Conservation (phyloP, 2,329 filamentous ascomycete genomes). For the Tolypocladium tropicale region DNA sequence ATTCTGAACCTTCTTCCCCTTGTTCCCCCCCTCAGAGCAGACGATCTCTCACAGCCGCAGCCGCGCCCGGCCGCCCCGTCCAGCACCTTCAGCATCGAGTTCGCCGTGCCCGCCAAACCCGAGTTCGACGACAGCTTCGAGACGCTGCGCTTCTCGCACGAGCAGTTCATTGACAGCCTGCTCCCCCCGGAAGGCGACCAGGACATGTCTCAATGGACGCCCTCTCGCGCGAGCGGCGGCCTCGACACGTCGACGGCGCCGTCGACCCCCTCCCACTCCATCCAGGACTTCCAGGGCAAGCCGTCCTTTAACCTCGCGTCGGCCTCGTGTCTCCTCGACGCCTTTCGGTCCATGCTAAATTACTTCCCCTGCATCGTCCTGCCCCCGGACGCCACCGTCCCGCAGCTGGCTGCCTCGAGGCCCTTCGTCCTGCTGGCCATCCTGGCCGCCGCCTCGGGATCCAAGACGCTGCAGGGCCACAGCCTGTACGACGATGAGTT, state of each 20-base stretch:
- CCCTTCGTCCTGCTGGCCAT: conserved; percentile 47
- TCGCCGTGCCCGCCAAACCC: conserved; percentile 30
- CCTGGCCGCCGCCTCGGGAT: conserved; percentile 37
- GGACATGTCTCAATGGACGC: conserved; percentile 7
- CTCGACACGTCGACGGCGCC: conserved; percentile 17
- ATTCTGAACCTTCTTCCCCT: neutral
- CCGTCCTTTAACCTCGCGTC: conserved; percentile 46
- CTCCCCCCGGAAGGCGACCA: conserved; percentile 19
- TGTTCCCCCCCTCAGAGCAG: neutral
- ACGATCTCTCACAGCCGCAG: conserved; percentile 3
- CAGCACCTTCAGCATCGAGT: conserved; percentile 44
- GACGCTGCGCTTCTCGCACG: conserved; percentile 31
- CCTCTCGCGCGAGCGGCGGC: conserved; percentile 10
- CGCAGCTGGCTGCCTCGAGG: conserved; percentile 29
- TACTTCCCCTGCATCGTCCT: conserved; percentile 35
- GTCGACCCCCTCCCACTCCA: conserved; percentile 17
- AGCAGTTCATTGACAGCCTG: conserved; percentile 28
- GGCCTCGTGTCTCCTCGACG: conserved; percentile 32
- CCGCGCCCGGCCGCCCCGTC: conserved; percentile 26
- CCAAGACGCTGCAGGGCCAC: conserved; percentile 38
- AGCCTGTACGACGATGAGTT: conserved; percentile 48
- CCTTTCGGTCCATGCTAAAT: conserved; percentile 32
- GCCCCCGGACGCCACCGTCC: conserved; percentile 28
- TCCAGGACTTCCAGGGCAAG: conserved; percentile 31
- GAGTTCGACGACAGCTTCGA: conserved; percentile 30